phyloP scores from a whole-genome alignment of 2,329 filamentous ascomycete species.

The Harringtonia lauricola region DNA sequence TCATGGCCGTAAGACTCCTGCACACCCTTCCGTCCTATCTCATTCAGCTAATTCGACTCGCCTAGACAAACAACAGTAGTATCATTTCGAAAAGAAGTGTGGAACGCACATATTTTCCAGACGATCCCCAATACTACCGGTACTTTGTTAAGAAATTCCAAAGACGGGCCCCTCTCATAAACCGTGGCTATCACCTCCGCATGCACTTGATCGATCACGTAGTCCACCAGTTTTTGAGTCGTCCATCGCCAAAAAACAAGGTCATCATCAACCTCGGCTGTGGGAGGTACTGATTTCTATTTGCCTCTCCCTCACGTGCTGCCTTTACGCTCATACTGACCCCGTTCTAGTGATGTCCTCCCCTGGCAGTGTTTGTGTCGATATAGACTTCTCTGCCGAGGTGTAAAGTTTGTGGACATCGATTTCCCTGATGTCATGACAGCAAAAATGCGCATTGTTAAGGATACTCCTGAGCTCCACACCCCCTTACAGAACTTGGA shows the following conservation, averaged over 20 bases:
- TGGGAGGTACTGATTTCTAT: conserved; percentile 61
- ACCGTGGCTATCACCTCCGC: conserved; percentile 78
- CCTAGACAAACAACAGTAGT: conserved; percentile 76
- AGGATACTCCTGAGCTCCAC: conserved; percentile 48
- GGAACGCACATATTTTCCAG: conserved; percentile 71
- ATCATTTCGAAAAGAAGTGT: conserved; percentile 90
- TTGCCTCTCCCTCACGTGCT: neutral
- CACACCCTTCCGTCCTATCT: neutral
- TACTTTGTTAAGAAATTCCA: conserved; percentile 81
- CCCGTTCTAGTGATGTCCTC: conserved; percentile 58
- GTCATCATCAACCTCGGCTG: conserved; percentile 78
- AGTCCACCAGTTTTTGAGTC: conserved; percentile 59
- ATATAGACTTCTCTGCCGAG: conserved; percentile 45
- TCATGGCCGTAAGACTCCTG: conserved; percentile 36
- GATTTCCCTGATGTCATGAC: conserved; percentile 74
- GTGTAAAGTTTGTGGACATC: conserved; percentile 67
- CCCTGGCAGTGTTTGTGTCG: conserved; percentile 72
- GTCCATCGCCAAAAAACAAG: conserved; percentile 44
- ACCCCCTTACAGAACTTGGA: conserved; percentile 35
- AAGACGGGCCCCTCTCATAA: conserved; percentile 77
- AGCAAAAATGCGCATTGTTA: conserved; percentile 60
- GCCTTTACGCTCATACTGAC: neutral
- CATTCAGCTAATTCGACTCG: neutral
- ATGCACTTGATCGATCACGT: conserved; percentile 71
- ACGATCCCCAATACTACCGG: conserved; percentile 73